Evolutionary conservation across 345 rosid species (phyloP), one percentile per base, ranked within the genome.

Genomic region (Dimocarpus longan): DNA sequence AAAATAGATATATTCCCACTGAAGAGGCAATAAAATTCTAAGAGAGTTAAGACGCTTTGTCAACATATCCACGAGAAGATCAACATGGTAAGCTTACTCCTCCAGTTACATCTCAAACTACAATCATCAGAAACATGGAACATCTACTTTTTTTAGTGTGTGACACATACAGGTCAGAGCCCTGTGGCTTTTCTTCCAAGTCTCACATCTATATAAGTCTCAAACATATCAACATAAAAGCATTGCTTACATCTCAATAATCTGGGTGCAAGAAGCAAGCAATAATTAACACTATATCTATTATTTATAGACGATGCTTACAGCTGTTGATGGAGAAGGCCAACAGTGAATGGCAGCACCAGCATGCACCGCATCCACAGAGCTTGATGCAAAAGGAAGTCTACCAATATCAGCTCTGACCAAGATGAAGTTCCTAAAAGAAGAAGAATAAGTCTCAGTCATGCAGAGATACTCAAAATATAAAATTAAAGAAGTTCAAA

Each of bases 321-420:
- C 98, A 8, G 93, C 98, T 56, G 87, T 73, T 44, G 93, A 84
- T 74, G 98, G 97, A 24, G 98, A 95, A 80, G 98, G 92, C 98
- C 98, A 95, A 78, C 97, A 93, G 84, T 95, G 98, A 63, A 95
- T 82, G 79, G 98, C 98, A 78, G 94, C 94, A 79, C 94, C 98
- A 60, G 98, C 98, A 78, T 93, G 98, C 78, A 95, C 87, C 18
- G 97, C 94, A 76, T 95, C 97, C 19, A 93, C 82, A 13, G 98
- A 92, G 80, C 93, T 78, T 56, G 94, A 82, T 70, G 82, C 74
- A 68, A 95, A 91, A 59, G 98, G 98, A 70, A 95, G 95, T 81
- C 97, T 84, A 73, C 95, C 89, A 42, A 95, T 92, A 78, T 95
- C 98, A 19, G 98, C 98, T 88, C 97, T 90, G 81, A 93, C 97